Percentiles rank a stretch among this genome's conserved stretches.
Conservation (phyloP, 164 flowering plant species). For the Pachysandra terminalis region DNA sequence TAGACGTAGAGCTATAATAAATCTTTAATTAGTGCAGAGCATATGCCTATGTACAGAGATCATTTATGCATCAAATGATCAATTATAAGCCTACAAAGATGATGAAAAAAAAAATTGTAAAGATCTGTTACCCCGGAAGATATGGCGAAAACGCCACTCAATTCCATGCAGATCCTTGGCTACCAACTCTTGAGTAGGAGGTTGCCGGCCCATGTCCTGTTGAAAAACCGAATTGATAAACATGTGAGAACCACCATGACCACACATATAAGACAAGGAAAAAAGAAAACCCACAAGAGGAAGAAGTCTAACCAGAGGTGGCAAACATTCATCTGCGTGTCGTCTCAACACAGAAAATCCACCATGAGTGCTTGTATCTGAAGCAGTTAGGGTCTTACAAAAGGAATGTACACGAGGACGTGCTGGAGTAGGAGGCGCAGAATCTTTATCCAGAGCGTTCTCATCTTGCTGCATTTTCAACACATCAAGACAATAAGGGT, state of each 20-base stretch:
- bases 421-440: slow-evolving; percentile 46
- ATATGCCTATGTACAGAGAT: too few species aligned
- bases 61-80: too few species aligned
- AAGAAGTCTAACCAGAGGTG: slow-evolving; percentile 88
- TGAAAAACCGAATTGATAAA: background rate
- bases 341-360: slow-evolving; percentile 95
- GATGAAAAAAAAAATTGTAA: background rate
- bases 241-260: background rate
- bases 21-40: too few species aligned
- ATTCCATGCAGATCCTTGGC: slow-evolving; percentile 95
- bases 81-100: background rate
- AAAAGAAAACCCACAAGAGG: background rate
- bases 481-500: background rate
- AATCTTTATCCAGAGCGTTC: slow-evolving; percentile 48
- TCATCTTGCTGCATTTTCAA: slow-evolving; percentile 72
- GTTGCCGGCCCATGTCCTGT: slow-evolving; percentile 95
- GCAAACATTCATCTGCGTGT: slow-evolving; percentile 97
- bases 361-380: slow-evolving; percentile 98
- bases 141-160: slow-evolving; percentile 94
- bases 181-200: slow-evolving; percentile 91
- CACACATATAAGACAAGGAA: background rate
- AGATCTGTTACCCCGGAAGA: slow-evolving; percentile 72
- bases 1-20: too few species aligned
- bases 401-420: slow-evolving; percentile 87
- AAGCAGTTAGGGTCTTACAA: slow-evolving; percentile 92